Base-by-base conservation (phyloP, 2,329 filamentous ascomycete genomes). In the Pyrenochaeta sp. region DNA sequence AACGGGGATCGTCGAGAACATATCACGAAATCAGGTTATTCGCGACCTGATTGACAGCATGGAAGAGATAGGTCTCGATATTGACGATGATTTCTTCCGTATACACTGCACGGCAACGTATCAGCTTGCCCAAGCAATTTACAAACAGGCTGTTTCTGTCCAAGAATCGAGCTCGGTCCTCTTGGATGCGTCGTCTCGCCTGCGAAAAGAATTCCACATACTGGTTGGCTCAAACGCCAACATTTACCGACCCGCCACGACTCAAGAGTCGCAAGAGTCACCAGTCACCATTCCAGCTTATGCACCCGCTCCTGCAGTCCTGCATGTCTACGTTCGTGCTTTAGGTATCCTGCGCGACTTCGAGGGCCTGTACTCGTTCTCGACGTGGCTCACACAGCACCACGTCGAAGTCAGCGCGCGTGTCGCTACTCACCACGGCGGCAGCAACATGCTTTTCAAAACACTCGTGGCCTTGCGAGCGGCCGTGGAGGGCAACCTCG, bases 281-380 rank as follows among this genome's bases (percentile, higher is more conserved):
- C n/a, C n/a, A n/a, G n/a, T n/a, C 28, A 14, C 18, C 7, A 34
- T 66, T 6, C 65, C 80, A 2, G 68, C 77, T 6, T 68, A 74
- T 24, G 64, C 73, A 9, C 72, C 85, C 8, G 65, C 67, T 7
- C 77, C 79, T 6, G 68, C 69, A 14, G 68, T 77, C 24, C 61
- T 83, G 1, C 82, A 87, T 55, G 72, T 75, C 2, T 87, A 88
- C 61, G 77, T 90, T 63, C 78, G 84, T 32, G 77, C 82, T 1
- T 72, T 90, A 15, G 86, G 81, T 1, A 77, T 80, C 38, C 67
- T 84, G n/a, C 79, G 79, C 23, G 83, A 89, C 52, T 75, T 76
- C 35, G 71, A 78, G 2, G 82, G 80, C 35, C 82, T 90, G 63
- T 75, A 80, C 4, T 72, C 72, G 3, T 68, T 86, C 4, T 68